phyloP scores from a whole-genome alignment of 257 asterid genomes.

The Schizonepeta tenuifolia region DNA sequence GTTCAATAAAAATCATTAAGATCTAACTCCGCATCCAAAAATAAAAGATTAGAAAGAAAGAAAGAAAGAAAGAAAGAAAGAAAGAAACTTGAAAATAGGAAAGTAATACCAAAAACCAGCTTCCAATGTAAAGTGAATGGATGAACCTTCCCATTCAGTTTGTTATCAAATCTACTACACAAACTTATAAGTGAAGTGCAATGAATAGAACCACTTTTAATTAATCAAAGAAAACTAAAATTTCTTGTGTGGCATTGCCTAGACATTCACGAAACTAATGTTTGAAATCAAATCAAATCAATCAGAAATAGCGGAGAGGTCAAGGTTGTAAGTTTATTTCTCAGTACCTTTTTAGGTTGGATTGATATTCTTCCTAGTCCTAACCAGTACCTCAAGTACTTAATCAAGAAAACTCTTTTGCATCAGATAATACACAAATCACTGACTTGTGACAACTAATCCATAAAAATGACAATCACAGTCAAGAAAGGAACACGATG shows the following conservation, averaged over 20 bases:
- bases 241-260: not conserved
- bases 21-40: conserved; percentile 21
- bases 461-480: not conserved
- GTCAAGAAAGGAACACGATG: not conserved
- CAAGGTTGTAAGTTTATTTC: not conserved
- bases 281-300: not conserved
- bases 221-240: conserved; percentile 11
- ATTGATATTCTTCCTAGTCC: conserved; percentile 7
- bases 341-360: not conserved
- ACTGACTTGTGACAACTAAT: conserved; percentile 2
- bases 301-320: conserved; percentile 14
- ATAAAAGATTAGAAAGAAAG: not conserved
- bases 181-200: conserved; percentile 20
- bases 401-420: not conserved
- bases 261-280: not conserved
- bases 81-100: not conserved
- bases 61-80: not conserved
- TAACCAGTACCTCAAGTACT: conserved; percentile 10
- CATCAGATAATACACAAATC: conserved; percentile 12
- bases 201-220: not conserved
- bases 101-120: conserved; percentile 24
- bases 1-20: conserved; percentile 12
- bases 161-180: not conserved
- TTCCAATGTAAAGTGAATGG: not conserved
- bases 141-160: conserved; percentile 2